phyloP scores from a whole-genome alignment of 352 stramenopile species.

The Pythium aquatile region DNA sequence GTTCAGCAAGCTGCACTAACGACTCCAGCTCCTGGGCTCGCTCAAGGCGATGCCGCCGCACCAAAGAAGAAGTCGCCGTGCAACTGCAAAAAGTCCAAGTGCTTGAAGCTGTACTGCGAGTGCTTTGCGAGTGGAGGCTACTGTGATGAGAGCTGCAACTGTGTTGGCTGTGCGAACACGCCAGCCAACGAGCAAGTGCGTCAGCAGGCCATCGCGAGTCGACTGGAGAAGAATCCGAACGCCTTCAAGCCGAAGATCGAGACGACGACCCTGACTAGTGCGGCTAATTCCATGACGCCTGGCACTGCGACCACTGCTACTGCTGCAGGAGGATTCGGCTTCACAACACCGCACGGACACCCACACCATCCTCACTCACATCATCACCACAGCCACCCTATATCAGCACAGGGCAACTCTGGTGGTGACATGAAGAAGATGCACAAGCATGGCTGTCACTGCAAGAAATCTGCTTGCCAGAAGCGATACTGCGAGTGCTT shows the following conservation, averaged over 20 bases:
- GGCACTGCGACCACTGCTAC: not conserved
- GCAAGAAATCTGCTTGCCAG: constrained; percentile 95
- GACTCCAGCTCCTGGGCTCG: constrained; percentile 1
- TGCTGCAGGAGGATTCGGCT: constrained; percentile 5
- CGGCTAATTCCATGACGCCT: constrained; percentile 1
- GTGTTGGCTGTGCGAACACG: constrained; percentile 90
- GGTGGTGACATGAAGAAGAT: constrained; percentile 53
- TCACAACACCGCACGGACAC: constrained; percentile 24
- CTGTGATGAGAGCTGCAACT: constrained; percentile 93
- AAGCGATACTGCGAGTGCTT: constrained; percentile 99
- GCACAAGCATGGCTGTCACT: constrained; percentile 96
- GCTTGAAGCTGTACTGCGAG: constrained; percentile 97
- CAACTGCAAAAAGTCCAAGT: constrained; percentile 98
- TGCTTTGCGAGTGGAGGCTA: constrained; percentile 93
- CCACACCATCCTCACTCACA: constrained; percentile 11
- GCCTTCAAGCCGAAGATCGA: constrained; percentile 97
- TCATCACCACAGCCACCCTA: not conserved
- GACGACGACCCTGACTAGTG: constrained; percentile 3
- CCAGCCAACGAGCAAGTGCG: constrained; percentile 59
- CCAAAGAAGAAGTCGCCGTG: constrained; percentile 77
- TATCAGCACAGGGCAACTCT: not conserved
- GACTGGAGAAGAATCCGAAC: constrained; percentile 93
- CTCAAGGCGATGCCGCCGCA: constrained; percentile 7
- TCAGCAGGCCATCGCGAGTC: constrained; percentile 83
- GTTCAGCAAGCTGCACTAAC: constrained; percentile 10